phyloP scores from a whole-genome alignment of 2,329 filamentous ascomycete species.

The Penicillium fuscoglaucum region DNA sequence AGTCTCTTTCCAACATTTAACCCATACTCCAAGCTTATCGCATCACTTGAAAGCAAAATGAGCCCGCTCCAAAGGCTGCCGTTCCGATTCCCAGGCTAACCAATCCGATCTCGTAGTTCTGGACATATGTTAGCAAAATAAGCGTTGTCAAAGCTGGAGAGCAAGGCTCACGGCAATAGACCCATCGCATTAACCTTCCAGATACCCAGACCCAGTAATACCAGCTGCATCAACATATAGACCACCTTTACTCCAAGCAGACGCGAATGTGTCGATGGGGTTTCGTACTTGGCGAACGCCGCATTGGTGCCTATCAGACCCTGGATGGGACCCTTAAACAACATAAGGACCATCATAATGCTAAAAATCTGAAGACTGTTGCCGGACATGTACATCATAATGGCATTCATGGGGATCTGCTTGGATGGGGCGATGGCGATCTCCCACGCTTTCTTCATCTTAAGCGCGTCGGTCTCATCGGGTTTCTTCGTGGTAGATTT shows the following conservation, averaged over 20 bases:
- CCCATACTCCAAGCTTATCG: background rate
- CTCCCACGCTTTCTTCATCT: slow-evolving; percentile 99
- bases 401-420: slow-evolving; percentile 93
- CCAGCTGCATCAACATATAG: slow-evolving; percentile 82
- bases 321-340: slow-evolving; percentile 93
- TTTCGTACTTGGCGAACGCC: slow-evolving; percentile 90
- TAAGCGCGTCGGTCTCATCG: slow-evolving; percentile 90
- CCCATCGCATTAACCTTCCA: slow-evolving; percentile 99
- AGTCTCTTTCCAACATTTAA: background rate
- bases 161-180: slow-evolving; percentile 71
- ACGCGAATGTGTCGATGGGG: slow-evolving; percentile 69
- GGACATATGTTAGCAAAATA: slow-evolving; percentile 15
- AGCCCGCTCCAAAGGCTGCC: slow-evolving; percentile 66
- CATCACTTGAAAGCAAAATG: slow-evolving; percentile 57
- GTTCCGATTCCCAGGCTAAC: slow-evolving; percentile 88
- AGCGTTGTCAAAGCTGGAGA: background rate
- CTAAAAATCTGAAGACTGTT: slow-evolving; percentile 98
- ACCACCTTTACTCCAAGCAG: slow-evolving; percentile 82
- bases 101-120: slow-evolving; percentile 96
- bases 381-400: slow-evolving; percentile 99
- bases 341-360: slow-evolving; percentile 99
- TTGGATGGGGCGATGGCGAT: slow-evolving; percentile 91
- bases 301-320: slow-evolving; percentile 79
- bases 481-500: slow-evolving; percentile 44
- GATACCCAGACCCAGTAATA: slow-evolving; percentile 79